Evolutionary conservation across 2,329 filamentous ascomycete species (phyloP), one percentile per base, ranked within the genome.

Genomic region (Fusarium oligoseptatum): DNA sequence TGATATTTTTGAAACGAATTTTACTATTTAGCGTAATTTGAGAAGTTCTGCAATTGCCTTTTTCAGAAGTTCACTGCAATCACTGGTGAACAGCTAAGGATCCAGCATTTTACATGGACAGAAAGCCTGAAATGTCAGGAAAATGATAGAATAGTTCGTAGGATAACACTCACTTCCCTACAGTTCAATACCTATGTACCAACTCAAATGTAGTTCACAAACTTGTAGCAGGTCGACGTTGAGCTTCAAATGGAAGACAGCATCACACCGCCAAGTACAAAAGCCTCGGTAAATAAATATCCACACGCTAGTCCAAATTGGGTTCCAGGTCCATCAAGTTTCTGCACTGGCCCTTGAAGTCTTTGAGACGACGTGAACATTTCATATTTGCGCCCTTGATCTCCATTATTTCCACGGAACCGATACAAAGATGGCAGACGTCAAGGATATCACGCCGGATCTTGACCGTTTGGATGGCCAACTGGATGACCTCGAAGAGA

Each of bases 401-500:
- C 55, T 45, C 56, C 56, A 37, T n/a, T n/a, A 43, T 27, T 56
- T 41, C 9, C 52, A 15, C 66, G 27, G 56, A 58, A 66, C 36
- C 64, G 48, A 29, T 32, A 24, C 29, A 34, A 76, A 57, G n/a
- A 86, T 86, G 85, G 70, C 83, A 37, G 82, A 83, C 74, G 81
- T 85, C 55, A 85, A 85, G 60, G 88, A 93, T 79, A 87, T 97
- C 63, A 84, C 88, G 11, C 90, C 92, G 34, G 89, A 94, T 61
- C 86, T 97, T 60, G 91, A 93, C 78, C 89, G 92, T 81, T 90
- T 98, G 61, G 92, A 95, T 75, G 89, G 90, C 76, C 91, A 95
- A 81, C 90, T 98, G 60, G 94, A 97, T 83, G 90, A 92, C 65
- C 88, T 98, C 56, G 91, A 97, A 80, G 89, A 92, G 39, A 87